Evolutionary conservation across 371 early-diverging fungal species (phyloP).

Genomic region (Chytridium lagenaria): DNA sequence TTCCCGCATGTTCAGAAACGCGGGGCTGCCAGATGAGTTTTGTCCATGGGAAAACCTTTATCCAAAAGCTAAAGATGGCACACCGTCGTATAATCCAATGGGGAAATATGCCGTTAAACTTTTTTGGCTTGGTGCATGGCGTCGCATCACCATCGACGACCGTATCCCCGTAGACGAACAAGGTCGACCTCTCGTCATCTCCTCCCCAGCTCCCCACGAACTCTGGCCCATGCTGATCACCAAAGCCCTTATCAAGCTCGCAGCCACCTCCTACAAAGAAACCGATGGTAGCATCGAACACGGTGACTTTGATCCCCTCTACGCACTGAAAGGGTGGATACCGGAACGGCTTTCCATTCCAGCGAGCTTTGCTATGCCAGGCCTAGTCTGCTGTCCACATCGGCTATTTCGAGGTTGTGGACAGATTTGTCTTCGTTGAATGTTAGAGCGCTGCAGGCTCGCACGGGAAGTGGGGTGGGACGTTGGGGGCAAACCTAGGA

Average conservation of each 20-base stretch:
- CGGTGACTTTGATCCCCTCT: constrained; percentile 56
- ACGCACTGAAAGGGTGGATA: constrained; percentile 54
- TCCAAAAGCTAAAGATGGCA: constrained; percentile 62
- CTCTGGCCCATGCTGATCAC: constrained; percentile 61
- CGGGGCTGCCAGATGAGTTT: constrained; percentile 45
- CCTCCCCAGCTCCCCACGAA: constrained; percentile 45
- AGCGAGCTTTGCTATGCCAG: neutral
- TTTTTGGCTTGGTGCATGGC: constrained; percentile 60
- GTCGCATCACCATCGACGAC: constrained; percentile 62
- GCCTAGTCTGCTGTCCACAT: neutral
- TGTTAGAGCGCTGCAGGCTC: constrained; percentile 22
- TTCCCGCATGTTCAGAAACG: constrained; percentile 30
- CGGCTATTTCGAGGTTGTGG: constrained; percentile 31
- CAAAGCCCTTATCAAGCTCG: constrained; percentile 62
- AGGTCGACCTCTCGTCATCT: constrained; percentile 48
- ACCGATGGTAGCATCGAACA: constrained; percentile 42
- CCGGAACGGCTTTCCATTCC: constrained; percentile 45
- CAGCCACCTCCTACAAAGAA: constrained; percentile 49
- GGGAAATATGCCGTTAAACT: constrained; percentile 64
- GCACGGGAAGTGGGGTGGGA: constrained; percentile 3
- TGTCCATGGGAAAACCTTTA: constrained; percentile 61
- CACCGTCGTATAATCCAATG: constrained; percentile 54
- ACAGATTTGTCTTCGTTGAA: constrained; percentile 33
- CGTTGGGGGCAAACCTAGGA: constrained; percentile 3
- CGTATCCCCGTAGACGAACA: constrained; percentile 57